A percentile compares a stretch with the other conserved stretches of the same genome.
phyloP scores from a whole-genome alignment of 2,329 filamentous ascomycete genomes.

The Ascochyta rabiei region DNA sequence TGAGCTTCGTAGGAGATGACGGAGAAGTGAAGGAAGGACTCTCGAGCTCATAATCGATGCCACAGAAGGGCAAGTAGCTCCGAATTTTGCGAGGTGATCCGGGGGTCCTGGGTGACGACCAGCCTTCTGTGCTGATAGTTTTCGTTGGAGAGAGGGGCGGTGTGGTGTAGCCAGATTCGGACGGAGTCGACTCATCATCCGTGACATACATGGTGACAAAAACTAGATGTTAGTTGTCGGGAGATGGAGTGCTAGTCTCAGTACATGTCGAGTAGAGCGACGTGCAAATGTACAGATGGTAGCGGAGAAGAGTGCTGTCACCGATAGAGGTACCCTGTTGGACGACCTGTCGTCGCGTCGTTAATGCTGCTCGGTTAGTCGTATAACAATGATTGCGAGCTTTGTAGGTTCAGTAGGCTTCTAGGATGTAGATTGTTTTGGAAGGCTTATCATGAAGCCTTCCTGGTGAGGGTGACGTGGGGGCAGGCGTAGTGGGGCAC shows the following conservation, averaged over 20 bases:
- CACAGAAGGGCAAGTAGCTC: conserved; percentile 34
- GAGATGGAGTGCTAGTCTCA: conserved; percentile 5
- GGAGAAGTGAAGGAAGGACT: conserved; percentile 22
- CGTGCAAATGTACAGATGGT: conserved; percentile 13
- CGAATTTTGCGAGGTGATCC: conserved; percentile 39
- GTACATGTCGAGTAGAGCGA: conserved; percentile 36
- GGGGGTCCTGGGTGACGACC: conserved; percentile 40
- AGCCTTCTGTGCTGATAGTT: conserved; percentile 41
- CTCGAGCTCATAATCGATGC: conserved; percentile 16
- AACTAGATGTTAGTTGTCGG: conserved; percentile 9
- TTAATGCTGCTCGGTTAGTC: conserved; percentile 43
- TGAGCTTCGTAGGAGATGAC: conserved; percentile 34
- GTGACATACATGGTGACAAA: conserved; percentile 30
- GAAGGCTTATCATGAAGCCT: conserved; percentile 16
- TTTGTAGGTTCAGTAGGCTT: conserved; percentile 27
- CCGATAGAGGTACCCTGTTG: not conserved
- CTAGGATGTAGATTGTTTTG: conserved; percentile 19
- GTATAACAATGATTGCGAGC: conserved; percentile 34
- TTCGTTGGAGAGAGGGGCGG: conserved; percentile 46
- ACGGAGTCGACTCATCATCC: conserved; percentile 24
- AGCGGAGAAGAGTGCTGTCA: conserved; percentile 3
- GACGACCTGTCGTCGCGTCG: conserved; percentile 24
- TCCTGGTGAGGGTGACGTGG: conserved; percentile 23
- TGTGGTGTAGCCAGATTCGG: conserved; percentile 30
- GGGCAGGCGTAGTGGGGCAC: conserved; percentile 37